phyloP scores from a whole-genome alignment of 1,284 basidiomycete species.

The Microbotryomycetes sp. region DNA sequence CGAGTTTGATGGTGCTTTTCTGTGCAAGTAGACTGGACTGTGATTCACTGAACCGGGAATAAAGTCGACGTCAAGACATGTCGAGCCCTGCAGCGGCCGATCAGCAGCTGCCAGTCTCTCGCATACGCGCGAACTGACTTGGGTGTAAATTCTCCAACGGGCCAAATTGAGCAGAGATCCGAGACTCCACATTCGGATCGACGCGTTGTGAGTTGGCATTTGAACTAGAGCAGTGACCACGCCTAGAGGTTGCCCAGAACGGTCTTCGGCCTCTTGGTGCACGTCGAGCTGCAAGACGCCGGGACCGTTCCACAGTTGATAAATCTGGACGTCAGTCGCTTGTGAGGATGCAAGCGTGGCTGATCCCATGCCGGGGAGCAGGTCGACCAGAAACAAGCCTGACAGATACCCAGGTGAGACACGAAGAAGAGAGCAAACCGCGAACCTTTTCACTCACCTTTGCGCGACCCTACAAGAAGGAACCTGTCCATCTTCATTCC shows the following conservation, averaged over 20 bases:
- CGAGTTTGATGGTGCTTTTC: not conserved
- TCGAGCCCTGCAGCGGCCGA: conserved; percentile 2
- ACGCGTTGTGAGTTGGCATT: not conserved
- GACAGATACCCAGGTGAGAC: not conserved
- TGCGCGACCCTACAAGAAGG: conserved; percentile 13
- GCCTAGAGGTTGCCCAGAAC: not conserved
- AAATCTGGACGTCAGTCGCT: not conserved
- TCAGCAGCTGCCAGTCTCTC: too few relatives aligned
- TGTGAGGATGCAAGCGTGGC: not conserved
- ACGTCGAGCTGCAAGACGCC: conserved; percentile 17
- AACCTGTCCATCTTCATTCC: not conserved
- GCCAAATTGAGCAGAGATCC: conserved; percentile 13
- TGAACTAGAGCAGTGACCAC: conserved; percentile 7
- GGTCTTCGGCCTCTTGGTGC: conserved; percentile 1
- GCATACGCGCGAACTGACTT: not conserved
- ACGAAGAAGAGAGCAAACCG: not conserved
- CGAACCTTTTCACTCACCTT: not conserved
- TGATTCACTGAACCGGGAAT: not conserved
- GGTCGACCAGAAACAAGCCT: conserved; percentile 20
- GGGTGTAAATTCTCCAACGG: conserved; percentile 17
- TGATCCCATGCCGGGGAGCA: conserved; percentile 1
- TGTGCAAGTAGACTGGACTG: not conserved
- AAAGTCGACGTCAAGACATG: not conserved
- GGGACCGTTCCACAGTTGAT: conserved; percentile 12
- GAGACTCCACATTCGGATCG: conserved; percentile 23